A percentile compares a stretch with the other conserved stretches of the same genome.
These are phyloP conservation scores for Penicillium antarcticum DNA, from an alignment of 495 filamentous ascomycete species.

Conservation along the genomic window DNA sequence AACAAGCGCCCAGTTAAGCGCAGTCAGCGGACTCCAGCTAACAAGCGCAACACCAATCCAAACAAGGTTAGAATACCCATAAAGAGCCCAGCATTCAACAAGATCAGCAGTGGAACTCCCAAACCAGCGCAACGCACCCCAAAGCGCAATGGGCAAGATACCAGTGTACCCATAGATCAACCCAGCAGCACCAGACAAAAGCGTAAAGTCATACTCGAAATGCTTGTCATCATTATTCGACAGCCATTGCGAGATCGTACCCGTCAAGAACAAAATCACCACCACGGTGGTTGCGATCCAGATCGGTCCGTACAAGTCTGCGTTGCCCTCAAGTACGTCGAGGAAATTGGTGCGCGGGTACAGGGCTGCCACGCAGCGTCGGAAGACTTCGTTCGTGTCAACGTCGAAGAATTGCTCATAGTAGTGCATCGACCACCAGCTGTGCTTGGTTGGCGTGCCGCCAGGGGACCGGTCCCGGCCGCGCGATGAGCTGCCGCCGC, in stretches of 20 bases:
- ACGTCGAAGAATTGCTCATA: slow-evolving; percentile 98
- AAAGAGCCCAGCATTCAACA: slow-evolving; percentile 89
- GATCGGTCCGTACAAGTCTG: slow-evolving; percentile 91
- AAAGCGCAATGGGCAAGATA: slow-evolving; percentile 77
- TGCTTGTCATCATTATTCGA: slow-evolving; percentile 55
- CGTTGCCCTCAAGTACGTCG: slow-evolving; percentile 94
- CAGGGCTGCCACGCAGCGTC: slow-evolving; percentile 77
- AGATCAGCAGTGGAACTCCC: slow-evolving; percentile 76
- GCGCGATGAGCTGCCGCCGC: slow-evolving; percentile 43
- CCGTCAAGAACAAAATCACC: slow-evolving; percentile 89
- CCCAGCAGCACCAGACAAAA: slow-evolving; percentile 80
- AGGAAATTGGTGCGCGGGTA: slow-evolving; percentile 92
- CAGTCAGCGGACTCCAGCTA: slow-evolving; percentile 76
- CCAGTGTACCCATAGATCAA: slow-evolving; percentile 92
- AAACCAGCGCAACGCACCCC: slow-evolving; percentile 90
- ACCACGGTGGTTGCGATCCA: slow-evolving; percentile 99
- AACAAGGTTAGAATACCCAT: slow-evolving; percentile 92
- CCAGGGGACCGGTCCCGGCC: slow-evolving; percentile 42
- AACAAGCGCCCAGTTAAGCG: slow-evolving; percentile 93
- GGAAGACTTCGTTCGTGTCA: slow-evolving; percentile 81
- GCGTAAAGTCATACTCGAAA: slow-evolving; percentile 82
- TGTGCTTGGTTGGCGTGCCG: slow-evolving; percentile 66
- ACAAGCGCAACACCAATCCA: slow-evolving; percentile 95
- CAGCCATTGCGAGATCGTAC: slow-evolving; percentile 89
- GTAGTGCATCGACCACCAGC: slow-evolving; percentile 88